Base-by-base conservation (phyloP, 2,329 filamentous ascomycete species). In the Colletotrichum theobromicola region DNA sequence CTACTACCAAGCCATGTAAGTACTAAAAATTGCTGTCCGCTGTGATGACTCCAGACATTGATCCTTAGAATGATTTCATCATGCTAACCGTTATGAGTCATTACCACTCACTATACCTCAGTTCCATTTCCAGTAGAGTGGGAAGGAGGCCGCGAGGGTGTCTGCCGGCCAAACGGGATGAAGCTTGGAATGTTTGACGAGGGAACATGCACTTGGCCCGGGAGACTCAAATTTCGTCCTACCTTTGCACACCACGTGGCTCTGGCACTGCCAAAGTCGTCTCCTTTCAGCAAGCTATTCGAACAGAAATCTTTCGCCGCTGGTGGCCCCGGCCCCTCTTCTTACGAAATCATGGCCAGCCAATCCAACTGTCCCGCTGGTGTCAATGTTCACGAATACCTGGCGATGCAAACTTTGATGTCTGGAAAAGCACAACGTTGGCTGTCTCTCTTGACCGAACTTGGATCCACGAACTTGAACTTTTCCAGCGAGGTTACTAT, bases 401-500 rank as follows among this genome's bases (percentile, higher is more conserved):
- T 85, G 28, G 85, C 90, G 0, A 88, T 88, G 65, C 88, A 90
- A 72, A 83, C 80, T 1, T 79, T 91, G 0, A 77, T 89, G 1
- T 83, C 86, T 0, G 89, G 89, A 0, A 83, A 82, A 4, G 77
- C 83, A 12, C 82, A 86, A 0, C 84, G 90, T 1, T 92, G 90
- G 90, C 77, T 85, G 0, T 81, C 83, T 1, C 82, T 92, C 0
- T 78, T 90, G 0, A 79, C 84, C 0, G 90, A 92, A 74, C 75
- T 92, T 6, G 89, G 84, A 0, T 86, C 87, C 0, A 86, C 88
- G 0, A 81, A 90, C 73, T 66, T 95, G 4, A 93, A 93, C 75
- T 90, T 94, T 75, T 90, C 89, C 34, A 87, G 86, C 1, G 85
- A 90, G 34, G 84, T 87, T 0, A 89, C 89, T 0, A 84, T 85